Conservation (phyloP, 306 rosid species). For the Ziziphus jujuba region DNA sequence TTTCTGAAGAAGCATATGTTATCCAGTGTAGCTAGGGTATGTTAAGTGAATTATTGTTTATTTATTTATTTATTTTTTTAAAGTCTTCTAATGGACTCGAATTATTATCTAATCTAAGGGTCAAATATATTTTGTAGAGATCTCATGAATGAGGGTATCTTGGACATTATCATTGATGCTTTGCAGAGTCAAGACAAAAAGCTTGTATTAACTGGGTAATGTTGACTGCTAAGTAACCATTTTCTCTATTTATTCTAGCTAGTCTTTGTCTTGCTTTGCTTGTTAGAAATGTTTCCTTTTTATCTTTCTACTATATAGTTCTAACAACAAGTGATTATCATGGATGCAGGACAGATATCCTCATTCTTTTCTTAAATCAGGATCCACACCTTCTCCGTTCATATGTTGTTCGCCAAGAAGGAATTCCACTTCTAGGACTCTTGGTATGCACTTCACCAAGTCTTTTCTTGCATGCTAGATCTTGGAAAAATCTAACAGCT, state of each 20-base stretch:
- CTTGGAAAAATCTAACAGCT: not conserved
- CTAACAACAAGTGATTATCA: conserved; percentile 49
- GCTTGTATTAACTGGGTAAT: conserved; percentile 87
- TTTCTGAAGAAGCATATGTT: not conserved
- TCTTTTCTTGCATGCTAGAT: not conserved
- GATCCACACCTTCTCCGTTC: conserved; percentile 94
- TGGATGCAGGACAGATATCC: conserved; percentile 99
- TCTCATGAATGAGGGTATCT: conserved; percentile 92
- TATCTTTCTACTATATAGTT: conserved; percentile 8
- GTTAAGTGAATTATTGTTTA: too few species aligned
- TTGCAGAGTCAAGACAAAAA: conserved; percentile 83
- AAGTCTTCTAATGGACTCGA: conserved; percentile 13
- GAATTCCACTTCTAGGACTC: conserved; percentile 76
- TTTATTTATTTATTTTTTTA: too few species aligned
- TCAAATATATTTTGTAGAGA: conserved; percentile 58
- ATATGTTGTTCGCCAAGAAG: conserved; percentile 87
- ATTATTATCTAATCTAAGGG: conserved; percentile 22
- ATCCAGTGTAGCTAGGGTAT: too few species aligned
- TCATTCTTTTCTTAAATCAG: conserved; percentile 92
- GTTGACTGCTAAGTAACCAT: conserved; percentile 29
- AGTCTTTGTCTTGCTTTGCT: conserved; percentile 11
- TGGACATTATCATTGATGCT: conserved; percentile 70
- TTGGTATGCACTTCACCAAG: conserved; percentile 50
- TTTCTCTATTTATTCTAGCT: conserved; percentile 22
- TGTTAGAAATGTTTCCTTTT: not conserved